Evolutionary conservation across 352 stramenopile species (phyloP), one percentile per base, ranked within the genome.

Genomic region (Elongisporangium prolatum): DNA sequence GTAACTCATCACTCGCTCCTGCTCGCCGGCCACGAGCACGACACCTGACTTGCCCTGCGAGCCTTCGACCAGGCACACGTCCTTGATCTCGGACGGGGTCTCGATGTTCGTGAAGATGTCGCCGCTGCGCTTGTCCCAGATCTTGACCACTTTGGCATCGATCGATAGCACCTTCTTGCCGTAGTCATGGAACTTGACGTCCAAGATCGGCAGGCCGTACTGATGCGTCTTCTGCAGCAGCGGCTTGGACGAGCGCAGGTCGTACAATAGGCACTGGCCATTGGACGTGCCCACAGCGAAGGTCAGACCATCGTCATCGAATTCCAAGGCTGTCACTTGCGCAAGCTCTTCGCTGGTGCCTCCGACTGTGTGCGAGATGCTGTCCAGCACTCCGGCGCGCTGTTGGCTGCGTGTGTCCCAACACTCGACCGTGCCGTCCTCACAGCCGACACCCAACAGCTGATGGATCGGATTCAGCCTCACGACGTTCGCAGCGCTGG

Each of bases 111-210:
- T 97, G 57, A 99, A 91, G 57, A 98, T 86, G 9, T 83, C 80
- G 48, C 96, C 96, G 38, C 72, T 77, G 21, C 81, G 71, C 55
- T 84, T 86, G 67, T 98, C 91, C 97, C 97, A 99, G 64, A 99
- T 95, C 77, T 99, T 99, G 54, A 99, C 94, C 52, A 98, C 81
- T 70, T 99, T 99, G 49, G 93, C 77, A 74, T 99, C 97, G 8
- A 88, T 87, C 24, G 92, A 98, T 13, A 99, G 70, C 18, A 99
- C 80, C 54, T 96, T 96, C 20, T 79, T 84, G 67, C 62, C 75
- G 67, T 74, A 89, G 64, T 94, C 82, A 63, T 96, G 86, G 69
- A 99, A 99, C 65, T 97, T 88, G 48, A 98, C 54, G 59, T 95
- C 88, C 52, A 98, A 71, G 70, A 99, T 98, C 1, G 96, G 96